Evolutionary conservation across 176 grass and related monocot species (phyloP).

Genomic region (Musa schizocarpa): DNA sequence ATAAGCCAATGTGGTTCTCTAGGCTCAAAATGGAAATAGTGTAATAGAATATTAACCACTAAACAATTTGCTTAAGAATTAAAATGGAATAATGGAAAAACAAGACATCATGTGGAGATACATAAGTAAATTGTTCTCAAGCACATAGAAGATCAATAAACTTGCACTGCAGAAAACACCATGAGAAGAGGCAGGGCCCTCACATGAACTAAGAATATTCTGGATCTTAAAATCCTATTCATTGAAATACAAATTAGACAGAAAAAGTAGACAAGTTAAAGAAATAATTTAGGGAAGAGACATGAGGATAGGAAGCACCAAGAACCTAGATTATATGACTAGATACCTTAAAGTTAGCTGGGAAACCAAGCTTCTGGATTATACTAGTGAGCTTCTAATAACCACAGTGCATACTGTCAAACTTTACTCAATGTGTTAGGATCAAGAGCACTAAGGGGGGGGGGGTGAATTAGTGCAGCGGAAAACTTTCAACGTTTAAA

Average conservation of each 20-base stretch:
- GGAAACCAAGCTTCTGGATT: conserved; percentile 94
- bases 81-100: background rate
- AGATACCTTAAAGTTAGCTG: conserved; percentile 86
- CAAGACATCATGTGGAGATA: background rate
- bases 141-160: background rate
- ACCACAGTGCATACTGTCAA: background rate
- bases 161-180: conserved; percentile 89
- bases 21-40: too few relatives aligned
- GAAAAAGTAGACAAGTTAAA: background rate
- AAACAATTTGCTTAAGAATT: too few relatives aligned
- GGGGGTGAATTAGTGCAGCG: too few relatives aligned
- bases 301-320: too few relatives aligned
- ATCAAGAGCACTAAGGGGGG: too few relatives aligned
- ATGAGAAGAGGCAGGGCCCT: conserved; percentile 91
- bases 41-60: too few relatives aligned
- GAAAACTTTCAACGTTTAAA: too few relatives aligned
- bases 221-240: conserved; percentile 84
- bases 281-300: background rate
- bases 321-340: background rate
- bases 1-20: too few relatives aligned
- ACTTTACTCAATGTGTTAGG: background rate
- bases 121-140: background rate
- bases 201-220: conserved; percentile 86
- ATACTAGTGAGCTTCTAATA: background rate
- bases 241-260: background rate